Evolutionary conservation across 2,329 filamentous ascomycete genomes (phyloP), one percentile per base, ranked within the genome.

Genomic region (Xylariaceae sp.): DNA sequence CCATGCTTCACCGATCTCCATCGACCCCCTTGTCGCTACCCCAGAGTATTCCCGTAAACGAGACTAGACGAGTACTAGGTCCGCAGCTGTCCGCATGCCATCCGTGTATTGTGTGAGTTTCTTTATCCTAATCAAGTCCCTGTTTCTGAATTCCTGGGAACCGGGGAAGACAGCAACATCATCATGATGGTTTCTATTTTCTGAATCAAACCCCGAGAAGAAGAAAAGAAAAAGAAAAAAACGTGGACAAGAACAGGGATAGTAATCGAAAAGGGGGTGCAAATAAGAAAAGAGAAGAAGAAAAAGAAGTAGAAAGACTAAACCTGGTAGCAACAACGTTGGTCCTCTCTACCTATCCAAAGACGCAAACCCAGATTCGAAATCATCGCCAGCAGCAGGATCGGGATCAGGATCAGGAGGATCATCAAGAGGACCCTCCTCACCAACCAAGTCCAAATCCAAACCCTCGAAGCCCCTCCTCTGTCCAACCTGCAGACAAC

Each of bases 1-100:
- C 23, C 23, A 30, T 30, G 23, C 23, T 30, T 30, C 23, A 30
- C 23, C 23, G 23, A 30, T 30, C 23, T 30, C 23, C 23, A 15
- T 47, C 45, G 15, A 18, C 34, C 53, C 53, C 10, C 5, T 39
- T 17, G 13, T 9, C 48, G 2, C 42, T 11, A 13, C 6, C 30
- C 49, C 9, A 13, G 13, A 45, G 13, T n/a, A 13, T n/a, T n/a
- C 9, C 8, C 13, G 23, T 51, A 51, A 34, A 51, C 11, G 49
- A 35, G 11, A 51, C 49, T 34, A 51, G 49, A 51, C n/a, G 49
- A 51, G 18, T 51, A 35, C 13, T n/a, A 56, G 47, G 54, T 51
- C 54, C 18, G 17, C 34, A 34, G 35, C 47, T 51, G 17, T 30
- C 47, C 13, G 35, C 17, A 11, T 56, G 45, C 15, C 53, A 49